A percentile compares a stretch with the other conserved stretches of the same genome.
These are phyloP conservation scores for Wickerhamiella sergipiensis DNA, from an alignment of 805 yeast species.

Conservation along the genomic window DNA sequence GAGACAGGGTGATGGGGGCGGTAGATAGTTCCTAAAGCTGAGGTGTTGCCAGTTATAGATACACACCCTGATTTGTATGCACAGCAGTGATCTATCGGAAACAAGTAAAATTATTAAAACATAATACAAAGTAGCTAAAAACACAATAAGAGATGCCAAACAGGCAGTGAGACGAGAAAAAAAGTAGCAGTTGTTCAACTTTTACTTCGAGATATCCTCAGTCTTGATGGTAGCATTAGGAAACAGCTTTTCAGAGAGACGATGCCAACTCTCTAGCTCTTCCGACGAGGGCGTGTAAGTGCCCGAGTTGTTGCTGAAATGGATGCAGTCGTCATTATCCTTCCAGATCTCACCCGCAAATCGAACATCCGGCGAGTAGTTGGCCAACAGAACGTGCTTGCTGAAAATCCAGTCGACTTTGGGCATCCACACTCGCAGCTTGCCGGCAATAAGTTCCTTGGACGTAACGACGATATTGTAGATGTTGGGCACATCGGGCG, in stretches of 20 bases:
- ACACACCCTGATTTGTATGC: too few relatives aligned
- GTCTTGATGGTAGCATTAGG: neutral
- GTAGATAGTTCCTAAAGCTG: too few relatives aligned
- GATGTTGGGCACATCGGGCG: neutral
- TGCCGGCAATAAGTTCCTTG: neutral
- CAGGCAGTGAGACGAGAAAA: too few relatives aligned
- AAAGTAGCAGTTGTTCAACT: neutral
- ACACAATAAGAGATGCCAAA: too few relatives aligned
- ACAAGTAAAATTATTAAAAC: too few relatives aligned
- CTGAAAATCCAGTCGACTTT: neutral
- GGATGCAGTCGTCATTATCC: neutral
- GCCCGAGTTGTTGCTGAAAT: neutral
- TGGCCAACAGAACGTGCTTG: neutral
- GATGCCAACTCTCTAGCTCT: neutral
- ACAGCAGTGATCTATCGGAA: too few relatives aligned
- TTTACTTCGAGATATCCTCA: neutral
- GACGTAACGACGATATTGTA: neutral
- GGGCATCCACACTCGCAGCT: neutral
- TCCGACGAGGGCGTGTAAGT: neutral
- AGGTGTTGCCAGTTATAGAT: too few relatives aligned
- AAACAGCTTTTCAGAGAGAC: neutral
- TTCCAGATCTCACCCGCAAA: neutral
- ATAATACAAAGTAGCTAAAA: too few relatives aligned
- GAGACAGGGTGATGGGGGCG: too few relatives aligned
- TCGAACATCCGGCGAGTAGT: neutral